These are phyloP conservation scores for Xylariaceae sp. DNA, from an alignment of 2,329 filamentous ascomycete genomes.

Conservation along the genomic window DNA sequence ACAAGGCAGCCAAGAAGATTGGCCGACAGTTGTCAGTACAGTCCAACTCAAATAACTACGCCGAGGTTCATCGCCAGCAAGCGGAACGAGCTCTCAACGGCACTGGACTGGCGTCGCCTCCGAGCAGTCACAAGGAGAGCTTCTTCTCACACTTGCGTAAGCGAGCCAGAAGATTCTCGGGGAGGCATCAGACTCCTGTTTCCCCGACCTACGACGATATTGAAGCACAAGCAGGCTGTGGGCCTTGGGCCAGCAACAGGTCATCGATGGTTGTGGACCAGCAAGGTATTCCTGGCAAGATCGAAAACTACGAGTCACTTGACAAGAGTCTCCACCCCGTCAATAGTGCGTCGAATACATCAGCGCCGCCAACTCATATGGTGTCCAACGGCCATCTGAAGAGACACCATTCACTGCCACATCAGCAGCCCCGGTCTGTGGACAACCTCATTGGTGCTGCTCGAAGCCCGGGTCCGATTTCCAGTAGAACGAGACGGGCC, in stretches of 20 bases:
- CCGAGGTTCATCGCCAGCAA: slow-evolving; percentile 82
- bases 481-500: slow-evolving; percentile 71
- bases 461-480: slow-evolving; percentile 54
- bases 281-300: slow-evolving; percentile 39
- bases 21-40: slow-evolving; percentile 88
- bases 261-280: slow-evolving; percentile 75
- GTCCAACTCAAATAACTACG: slow-evolving; percentile 87
- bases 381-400: slow-evolving; percentile 47
- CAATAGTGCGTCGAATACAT: slow-evolving; percentile 35
- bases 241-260: slow-evolving; percentile 78
- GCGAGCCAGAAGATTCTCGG: slow-evolving; percentile 83
- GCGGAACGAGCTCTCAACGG: slow-evolving; percentile 87
- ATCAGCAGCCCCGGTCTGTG: slow-evolving; percentile 54
- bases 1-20: slow-evolving; percentile 79
- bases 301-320: slow-evolving; percentile 52
- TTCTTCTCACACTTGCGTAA: slow-evolving; percentile 98
- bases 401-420: slow-evolving; percentile 57
- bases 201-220: slow-evolving; percentile 78
- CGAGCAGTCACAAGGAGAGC: slow-evolving; percentile 78
- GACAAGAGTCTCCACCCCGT: slow-evolving; percentile 51
- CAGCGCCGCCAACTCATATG: slow-evolving; percentile 47
- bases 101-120: slow-evolving; percentile 68
- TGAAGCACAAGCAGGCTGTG: slow-evolving; percentile 87
- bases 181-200: slow-evolving; percentile 74
- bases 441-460: slow-evolving; percentile 55